phyloP scores from a whole-genome alignment of 257 asterid genomes.

The Hygrophila difformis region DNA sequence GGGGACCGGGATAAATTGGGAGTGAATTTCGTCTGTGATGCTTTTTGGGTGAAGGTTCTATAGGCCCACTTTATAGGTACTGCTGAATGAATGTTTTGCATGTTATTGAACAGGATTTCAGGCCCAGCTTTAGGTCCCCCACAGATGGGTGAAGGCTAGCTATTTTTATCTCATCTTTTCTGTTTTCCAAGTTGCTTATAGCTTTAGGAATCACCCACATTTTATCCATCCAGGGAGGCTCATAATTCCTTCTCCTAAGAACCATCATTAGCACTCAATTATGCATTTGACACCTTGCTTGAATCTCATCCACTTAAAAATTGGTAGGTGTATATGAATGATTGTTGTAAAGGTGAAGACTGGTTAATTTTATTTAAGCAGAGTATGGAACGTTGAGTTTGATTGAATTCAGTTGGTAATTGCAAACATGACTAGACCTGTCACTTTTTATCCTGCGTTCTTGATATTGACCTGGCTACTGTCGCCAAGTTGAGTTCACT shows the following conservation, averaged over 20 bases:
- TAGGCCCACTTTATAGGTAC: constrained; percentile 29
- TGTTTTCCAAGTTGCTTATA: constrained; percentile 9
- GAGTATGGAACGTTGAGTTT: not conserved
- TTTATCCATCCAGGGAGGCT: constrained; percentile 19
- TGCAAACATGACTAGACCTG: not conserved
- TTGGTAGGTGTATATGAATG: constrained; percentile 12
- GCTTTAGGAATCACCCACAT: constrained; percentile 18
- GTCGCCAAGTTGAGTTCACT: not conserved
- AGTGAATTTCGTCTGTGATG: constrained; percentile 19
- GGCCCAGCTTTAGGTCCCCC: constrained; percentile 36
- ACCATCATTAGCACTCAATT: constrained; percentile 7
- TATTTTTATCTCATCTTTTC: not conserved
- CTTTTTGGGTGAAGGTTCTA: constrained; percentile 13
- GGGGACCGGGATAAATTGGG: constrained; percentile 23
- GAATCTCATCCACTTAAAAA: constrained; percentile 18
- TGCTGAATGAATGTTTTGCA: constrained; percentile 26
- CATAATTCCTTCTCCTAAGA: constrained; percentile 9
- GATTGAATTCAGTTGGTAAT: constrained; percentile 3
- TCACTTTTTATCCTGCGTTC: not conserved
- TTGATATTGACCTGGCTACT: not conserved
- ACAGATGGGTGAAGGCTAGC: constrained; percentile 22
- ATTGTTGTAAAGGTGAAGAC: constrained; percentile 12
- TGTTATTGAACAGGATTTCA: constrained; percentile 23
- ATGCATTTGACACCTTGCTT: constrained; percentile 12
- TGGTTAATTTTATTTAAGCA: constrained; percentile 7